Conservation (phyloP, 495 filamentous ascomycete species). For the Xylaria palmicola region DNA sequence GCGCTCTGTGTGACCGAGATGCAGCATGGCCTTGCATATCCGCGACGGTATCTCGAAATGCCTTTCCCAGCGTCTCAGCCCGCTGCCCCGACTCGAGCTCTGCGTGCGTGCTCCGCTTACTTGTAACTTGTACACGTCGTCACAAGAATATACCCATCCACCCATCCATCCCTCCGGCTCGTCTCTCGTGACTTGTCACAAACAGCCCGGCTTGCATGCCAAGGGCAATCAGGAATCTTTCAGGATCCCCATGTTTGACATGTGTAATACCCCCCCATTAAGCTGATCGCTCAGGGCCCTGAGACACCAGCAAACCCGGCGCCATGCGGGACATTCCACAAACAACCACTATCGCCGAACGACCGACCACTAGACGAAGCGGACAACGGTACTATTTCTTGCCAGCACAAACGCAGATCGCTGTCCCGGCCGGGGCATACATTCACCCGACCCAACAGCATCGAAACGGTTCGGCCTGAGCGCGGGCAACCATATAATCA, state of each 20-base stretch:
- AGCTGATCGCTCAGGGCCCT: conserved; percentile 1
- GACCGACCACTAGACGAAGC: not conserved
- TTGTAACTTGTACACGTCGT: conserved; percentile 7
- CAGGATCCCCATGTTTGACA: conserved; percentile 8
- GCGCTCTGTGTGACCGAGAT: conserved; percentile 16
- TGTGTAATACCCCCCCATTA: conserved; percentile 9
- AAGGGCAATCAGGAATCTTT: conserved; percentile 11
- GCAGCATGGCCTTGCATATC: conserved; percentile 30
- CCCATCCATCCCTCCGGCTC: conserved; percentile 15
- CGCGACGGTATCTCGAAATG: conserved; percentile 25
- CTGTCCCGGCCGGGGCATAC: not conserved
- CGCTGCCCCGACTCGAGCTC: conserved; percentile 8
- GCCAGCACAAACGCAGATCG: conserved; percentile 6
- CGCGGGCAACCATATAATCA: too few species aligned
- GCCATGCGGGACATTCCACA: conserved; percentile 13
- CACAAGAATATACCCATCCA: not conserved
- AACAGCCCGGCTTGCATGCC: conserved; percentile 8
- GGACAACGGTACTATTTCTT: not conserved
- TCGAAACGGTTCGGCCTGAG: not conserved
- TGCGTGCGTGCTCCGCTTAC: not conserved
- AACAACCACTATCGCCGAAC: conserved; percentile 8
- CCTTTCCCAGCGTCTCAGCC: conserved; percentile 24
- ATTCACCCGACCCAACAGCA: not conserved
- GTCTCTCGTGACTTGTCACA: conserved; percentile 15
- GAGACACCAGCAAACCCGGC: conserved; percentile 10